A percentile compares a stretch with the other conserved stretches of the same genome.
Conservation (phyloP, 2,329 filamentous ascomycete species). For the Fonsecaea pedrosoi region DNA sequence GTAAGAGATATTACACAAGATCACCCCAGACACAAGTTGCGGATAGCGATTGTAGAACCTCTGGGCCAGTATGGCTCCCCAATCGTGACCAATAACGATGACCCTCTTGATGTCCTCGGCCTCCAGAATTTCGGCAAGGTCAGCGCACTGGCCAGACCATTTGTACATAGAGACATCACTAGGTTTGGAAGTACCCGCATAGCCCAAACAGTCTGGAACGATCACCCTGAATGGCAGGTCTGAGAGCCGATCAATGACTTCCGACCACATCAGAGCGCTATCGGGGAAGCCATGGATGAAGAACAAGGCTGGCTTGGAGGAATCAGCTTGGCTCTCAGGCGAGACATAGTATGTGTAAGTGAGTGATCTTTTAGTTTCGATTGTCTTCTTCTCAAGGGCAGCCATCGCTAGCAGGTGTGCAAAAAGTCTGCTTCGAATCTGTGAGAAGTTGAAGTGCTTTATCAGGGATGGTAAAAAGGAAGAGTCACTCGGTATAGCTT, state of each 20-base stretch:
- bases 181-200: conserved; percentile 52
- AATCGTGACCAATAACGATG: conserved; percentile 59
- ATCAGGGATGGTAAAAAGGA: background rate
- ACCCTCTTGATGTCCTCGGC: conserved; percentile 46
- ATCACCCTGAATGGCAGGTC: conserved; percentile 50
- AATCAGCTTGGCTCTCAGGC: conserved; percentile 28
- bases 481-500: background rate
- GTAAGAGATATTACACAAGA: conserved; percentile 55
- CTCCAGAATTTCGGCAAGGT: conserved; percentile 52
- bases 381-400: conserved; percentile 24
- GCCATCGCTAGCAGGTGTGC: conserved; percentile 10
- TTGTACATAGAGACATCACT: conserved; percentile 48
- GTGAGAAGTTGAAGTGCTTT: background rate
- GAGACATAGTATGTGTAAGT: conserved; percentile 53
- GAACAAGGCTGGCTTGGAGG: conserved; percentile 46
- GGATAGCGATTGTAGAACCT: conserved; percentile 53
- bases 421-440: background rate
- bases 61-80: conserved; percentile 53
- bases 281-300: conserved; percentile 61
- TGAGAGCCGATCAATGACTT: conserved; percentile 51
- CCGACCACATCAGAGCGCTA: conserved; percentile 53
- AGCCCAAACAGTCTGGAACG: conserved; percentile 51
- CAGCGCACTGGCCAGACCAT: conserved; percentile 47
- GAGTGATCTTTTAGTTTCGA: conserved; percentile 29
- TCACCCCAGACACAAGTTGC: conserved; percentile 50